Base-by-base conservation (phyloP, 306 rosid genomes). In the Trifolium subterraneum region DNA sequence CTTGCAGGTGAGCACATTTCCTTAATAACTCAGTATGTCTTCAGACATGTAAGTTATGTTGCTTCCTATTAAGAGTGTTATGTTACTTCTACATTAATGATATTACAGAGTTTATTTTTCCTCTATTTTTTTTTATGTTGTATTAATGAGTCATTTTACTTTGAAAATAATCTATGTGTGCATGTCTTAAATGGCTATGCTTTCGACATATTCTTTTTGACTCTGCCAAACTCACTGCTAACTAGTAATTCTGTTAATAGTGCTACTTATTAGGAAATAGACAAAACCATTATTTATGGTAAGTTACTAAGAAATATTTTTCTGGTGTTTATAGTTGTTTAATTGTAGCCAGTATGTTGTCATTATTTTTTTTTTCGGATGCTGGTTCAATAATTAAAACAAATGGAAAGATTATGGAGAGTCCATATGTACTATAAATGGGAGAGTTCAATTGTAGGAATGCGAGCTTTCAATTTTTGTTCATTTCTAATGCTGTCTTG, bases 1-100 rank as follows among this genome's bases (percentile, higher is more conserved):
- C 81, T 88, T 94, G 87, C 97, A 94, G 97, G 98, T 84, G 75
- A 78, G 81, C 42, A 41, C 63, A 60, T 54, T 56, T 51, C 52
- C 71, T 64, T 35, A 45, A 44, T 31, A 68, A 6, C 50, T 9
- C 23, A 41, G 38, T 18, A 14, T 39, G n/a, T 76, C 25, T 55
- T 66, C 18, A 27, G 20, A 52, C 58, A 38, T 72, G n/a, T 78
- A 44, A 36, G 36, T 13, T 12, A 58, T 58, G 10, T 23, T 22
- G 16, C 16, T 19, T 68, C 6, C 15, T 42, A 42, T 42, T 42
- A 42, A 42, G 10, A 42, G 29, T 27, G 36, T 11, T 25, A 11
- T 54, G 36, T 56, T 22, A 20, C 16, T 20, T 62, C 8, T 42
- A 10, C 65, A 65, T 5, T 31, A 38, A 29, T 48, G 20, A 31